These are phyloP conservation scores for Tetrapisispora fleetii DNA, from an alignment of 805 yeast genomes.

Conservation along the genomic window DNA sequence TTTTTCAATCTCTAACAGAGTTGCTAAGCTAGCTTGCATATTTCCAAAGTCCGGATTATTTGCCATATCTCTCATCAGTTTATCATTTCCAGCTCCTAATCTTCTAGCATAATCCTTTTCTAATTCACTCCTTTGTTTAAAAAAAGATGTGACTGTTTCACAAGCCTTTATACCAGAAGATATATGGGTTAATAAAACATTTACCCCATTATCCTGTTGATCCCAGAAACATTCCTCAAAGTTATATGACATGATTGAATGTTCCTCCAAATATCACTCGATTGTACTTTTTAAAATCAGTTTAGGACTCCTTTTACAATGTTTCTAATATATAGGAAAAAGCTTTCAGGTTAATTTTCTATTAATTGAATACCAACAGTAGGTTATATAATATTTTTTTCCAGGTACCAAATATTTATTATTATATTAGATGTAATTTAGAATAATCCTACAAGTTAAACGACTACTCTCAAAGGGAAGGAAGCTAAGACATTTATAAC, in stretches of 20 bases:
- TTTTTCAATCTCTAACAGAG: constrained; percentile 16
- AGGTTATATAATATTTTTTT: too few relatives aligned
- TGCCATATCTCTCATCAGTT: constrained; percentile 15
- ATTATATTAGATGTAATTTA: too few relatives aligned
- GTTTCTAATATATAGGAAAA: too few relatives aligned
- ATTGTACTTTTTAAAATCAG: background rate
- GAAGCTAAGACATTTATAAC: too few relatives aligned
- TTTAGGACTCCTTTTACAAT: too few relatives aligned
- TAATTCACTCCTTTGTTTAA: constrained; percentile 23
- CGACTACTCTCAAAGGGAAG: too few relatives aligned
- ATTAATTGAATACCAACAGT: too few relatives aligned
- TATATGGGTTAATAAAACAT: constrained; percentile 21
- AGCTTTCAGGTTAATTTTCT: too few relatives aligned
- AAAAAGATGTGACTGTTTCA: constrained; percentile 18
- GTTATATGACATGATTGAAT: constrained; percentile 17
- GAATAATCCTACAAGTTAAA: too few relatives aligned
- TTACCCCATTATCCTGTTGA: constrained; percentile 26
- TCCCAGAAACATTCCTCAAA: constrained; percentile 29
- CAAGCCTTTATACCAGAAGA: constrained; percentile 22
- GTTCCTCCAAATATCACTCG: background rate
- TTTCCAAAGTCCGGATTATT: constrained; percentile 23
- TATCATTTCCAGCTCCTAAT: constrained; percentile 25
- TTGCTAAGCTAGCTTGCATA: constrained; percentile 12
- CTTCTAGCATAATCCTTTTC: constrained; percentile 28
- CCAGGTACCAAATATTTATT: too few relatives aligned